phyloP scores from a whole-genome alignment of 495 filamentous ascomycete species.

The Sphaerosporella brunnea region DNA sequence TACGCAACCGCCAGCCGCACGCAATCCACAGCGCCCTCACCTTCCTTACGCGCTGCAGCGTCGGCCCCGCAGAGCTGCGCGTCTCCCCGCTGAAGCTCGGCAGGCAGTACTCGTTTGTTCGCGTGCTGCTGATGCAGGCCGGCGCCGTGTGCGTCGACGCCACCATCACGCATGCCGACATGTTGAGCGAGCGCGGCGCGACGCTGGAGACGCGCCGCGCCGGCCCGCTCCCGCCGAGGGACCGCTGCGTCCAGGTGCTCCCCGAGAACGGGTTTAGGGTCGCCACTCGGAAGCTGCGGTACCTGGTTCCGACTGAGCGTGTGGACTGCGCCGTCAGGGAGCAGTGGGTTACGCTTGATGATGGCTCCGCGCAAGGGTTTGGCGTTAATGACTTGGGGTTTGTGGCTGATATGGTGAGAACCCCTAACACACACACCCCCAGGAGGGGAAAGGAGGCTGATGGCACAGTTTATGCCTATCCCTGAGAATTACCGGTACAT shows the following conservation, averaged over 20 bases:
- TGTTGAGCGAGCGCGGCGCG: not conserved
- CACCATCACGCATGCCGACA: conserved; percentile 7
- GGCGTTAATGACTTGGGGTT: conserved; percentile 6
- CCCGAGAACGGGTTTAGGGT: not conserved
- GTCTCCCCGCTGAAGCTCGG: conserved; percentile 61
- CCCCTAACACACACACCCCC: not conserved
- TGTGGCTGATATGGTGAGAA: conserved; percentile 15
- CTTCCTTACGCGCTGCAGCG: conserved; percentile 51
- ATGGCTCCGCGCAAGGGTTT: conserved; percentile 10
- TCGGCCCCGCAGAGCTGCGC: conserved; percentile 43
- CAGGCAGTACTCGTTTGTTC: conserved; percentile 48
- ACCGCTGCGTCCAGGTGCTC: not conserved
- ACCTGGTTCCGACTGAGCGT: conserved; percentile 1
- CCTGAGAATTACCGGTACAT: conserved; percentile 23
- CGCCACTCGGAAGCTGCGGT: conserved; percentile 9
- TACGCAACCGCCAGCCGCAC: conserved; percentile 43
- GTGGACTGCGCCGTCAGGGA: conserved; percentile 9
- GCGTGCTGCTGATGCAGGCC: conserved; percentile 43
- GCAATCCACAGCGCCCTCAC: conserved; percentile 50
- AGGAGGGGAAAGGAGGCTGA: not conserved
- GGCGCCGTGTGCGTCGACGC: conserved; percentile 7
- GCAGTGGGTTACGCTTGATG: conserved; percentile 17
- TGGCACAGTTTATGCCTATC: conserved; percentile 11
- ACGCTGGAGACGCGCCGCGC: not conserved
- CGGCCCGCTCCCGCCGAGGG: conserved; percentile 2